Evolutionary conservation across 306 rosid species (phyloP), one percentile per base, ranked within the genome.

Genomic region (Glycyrrhiza uralensis): DNA sequence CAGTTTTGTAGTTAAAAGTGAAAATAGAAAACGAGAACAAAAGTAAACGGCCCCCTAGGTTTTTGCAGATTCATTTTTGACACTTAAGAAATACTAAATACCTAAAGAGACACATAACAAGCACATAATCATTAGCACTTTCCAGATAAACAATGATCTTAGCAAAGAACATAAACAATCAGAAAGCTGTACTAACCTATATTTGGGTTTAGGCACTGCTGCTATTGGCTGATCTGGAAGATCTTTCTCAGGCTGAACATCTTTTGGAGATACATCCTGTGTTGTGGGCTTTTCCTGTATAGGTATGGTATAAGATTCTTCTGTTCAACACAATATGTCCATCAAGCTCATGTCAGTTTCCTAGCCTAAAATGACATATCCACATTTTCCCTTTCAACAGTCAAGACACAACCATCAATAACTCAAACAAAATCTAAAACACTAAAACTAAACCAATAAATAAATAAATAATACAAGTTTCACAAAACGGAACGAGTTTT

Each of bases 151-250:
- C 2, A 44, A 62, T 19, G 57, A 23, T 20, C 52, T 30, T 7
- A 39, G 55, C 44, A 28, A 54, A 63, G 54, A 23, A 35, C 41
- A 74, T 15, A 33, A 59, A 63, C 32, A 47, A 58, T 18, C 12
- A 23, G 14, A 24, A 45, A 60, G 22, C 46, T 36, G 29, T 7
- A 81, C 85, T 42, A 33, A 85, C 98, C 96, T 90, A 83, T 77
- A 92, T 68, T 85, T 90, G 36, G 96, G 96, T 80, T 87, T 92
- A 76, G 79, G 55, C 47, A 85, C 20, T 24, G 70, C 44, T 46
- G 52, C 76, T 41, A 67, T 41, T 18, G 76, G 78, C 76, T 77
- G 68, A 54, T 74, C 73, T 39, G 76, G 35, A 59, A 41, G 75
- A 8, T 52, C 60, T 15, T 51, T 60, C 42, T 77, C 84, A 15